Percentiles rank a stretch among this genome's conserved stretches.
Conservation (phyloP, 75 land plant species). For the Picea sitchensis region DNA sequence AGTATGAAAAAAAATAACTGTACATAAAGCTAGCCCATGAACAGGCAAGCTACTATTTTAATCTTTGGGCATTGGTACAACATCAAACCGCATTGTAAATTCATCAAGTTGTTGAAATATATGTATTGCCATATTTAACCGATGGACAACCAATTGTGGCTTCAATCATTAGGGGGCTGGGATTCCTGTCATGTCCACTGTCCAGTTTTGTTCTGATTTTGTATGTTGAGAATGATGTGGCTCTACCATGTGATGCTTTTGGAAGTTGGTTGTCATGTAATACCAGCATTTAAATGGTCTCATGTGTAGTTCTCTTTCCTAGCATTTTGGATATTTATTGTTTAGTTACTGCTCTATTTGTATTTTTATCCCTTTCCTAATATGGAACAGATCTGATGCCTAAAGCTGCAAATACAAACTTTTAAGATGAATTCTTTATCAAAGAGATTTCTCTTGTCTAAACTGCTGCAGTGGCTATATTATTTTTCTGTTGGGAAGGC, state of each 20-base stretch:
- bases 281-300: background rate
- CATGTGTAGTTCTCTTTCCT: background rate
- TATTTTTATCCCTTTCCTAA: background rate
- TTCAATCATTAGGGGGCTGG: background rate
- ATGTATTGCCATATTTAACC: background rate
- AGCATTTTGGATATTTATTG: background rate
- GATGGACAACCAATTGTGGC: background rate
- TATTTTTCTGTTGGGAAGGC: background rate
- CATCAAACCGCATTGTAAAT: background rate
- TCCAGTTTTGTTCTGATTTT: background rate
- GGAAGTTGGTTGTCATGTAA: background rate
- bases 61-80: background rate
- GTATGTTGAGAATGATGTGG: background rate
- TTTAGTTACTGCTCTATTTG: conserved; percentile 3
- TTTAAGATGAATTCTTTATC: background rate
- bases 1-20: background rate
- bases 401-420: background rate
- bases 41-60: background rate
- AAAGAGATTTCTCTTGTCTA: background rate
- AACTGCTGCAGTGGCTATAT: background rate
- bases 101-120: too few species aligned
- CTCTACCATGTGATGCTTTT: background rate
- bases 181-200: background rate
- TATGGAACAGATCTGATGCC: background rate
- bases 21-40: background rate